Base-by-base conservation (phyloP, 2,329 filamentous ascomycete genomes). In the Drechslerella dactyloides region DNA sequence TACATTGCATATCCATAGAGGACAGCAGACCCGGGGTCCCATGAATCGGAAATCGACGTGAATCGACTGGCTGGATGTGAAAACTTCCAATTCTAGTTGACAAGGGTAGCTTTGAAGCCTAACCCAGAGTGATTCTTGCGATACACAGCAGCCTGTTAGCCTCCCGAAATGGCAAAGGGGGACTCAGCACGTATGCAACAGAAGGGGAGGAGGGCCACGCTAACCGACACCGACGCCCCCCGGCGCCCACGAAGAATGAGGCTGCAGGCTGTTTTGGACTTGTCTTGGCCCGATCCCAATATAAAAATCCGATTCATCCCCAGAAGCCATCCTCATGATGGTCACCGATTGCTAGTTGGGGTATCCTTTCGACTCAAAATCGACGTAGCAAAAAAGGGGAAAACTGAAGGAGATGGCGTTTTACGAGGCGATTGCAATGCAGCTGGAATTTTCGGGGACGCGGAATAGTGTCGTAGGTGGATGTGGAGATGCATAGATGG, bases 211-310 rank as follows among this genome's bases (percentile, higher is more conserved):
- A 63, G n/a, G 4, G 27, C 7, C 4, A 24, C 30, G 53, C 44
- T 54, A 62, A 55, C 40, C 17, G 56, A 69, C 52, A 52, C 58
- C 52, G 57, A 62, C 24, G 64, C 37, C 57, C 23, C n/a, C n/a
- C 19, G 60, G 57, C 42, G 40, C 53, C 55, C 27, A 52, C 65
- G 33, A 52, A 63, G 50, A 62, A 70, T 58, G 60, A 54, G 58
- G 42, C 2, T 44, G 53, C 37, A 44, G 52, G 57, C n/a, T 8
- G 46, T 62, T 62, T 40, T 53, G 57, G 42, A 7, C 19, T 15
- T 8, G 59, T 54, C 65, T 63, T 70, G 59, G 58, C 54, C 66
- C 66, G 66, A 70, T 70, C 66, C 46, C 50, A 70, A 64, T 64
- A 70, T 64, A 70, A 64, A 64, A 40, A 1, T 56, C 27, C 66